Evolutionary conservation across 495 filamentous ascomycete species (phyloP), one percentile per base, ranked within the genome.

Genomic region (Penicillium maclennaniae): DNA sequence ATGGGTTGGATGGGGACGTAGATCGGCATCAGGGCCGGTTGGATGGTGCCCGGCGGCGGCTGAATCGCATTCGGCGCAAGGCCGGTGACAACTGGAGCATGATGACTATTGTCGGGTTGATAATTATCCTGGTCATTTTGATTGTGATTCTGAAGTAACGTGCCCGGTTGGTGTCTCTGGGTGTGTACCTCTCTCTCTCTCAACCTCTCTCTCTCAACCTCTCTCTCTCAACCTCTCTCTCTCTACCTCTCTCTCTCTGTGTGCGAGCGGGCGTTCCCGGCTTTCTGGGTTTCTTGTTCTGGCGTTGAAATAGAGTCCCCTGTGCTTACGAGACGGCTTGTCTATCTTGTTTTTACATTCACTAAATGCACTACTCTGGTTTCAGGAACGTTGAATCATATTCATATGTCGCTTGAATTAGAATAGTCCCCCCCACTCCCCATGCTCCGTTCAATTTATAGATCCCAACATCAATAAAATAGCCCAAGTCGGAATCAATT

Each of bases 41-140:
- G 41, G 81, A 88, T 55, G 78, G 85, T 17, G 93, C 93, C 23
- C 78, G 81, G 59, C 80, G 80, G 56, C 80, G 87, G 57, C 70
- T 96, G 45, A 81, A 83, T 9, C 77, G 79, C 42, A 76, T 98
- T 41, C 83, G 86, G 12, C 73, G 83, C 51, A 83, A 83, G 58
- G 90, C 89, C 3, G 81, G 82, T 51, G 89, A 95, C 56, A 87
- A 89, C 67, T 82, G 85, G 82, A 87, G 87, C 67, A 77, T 91
- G 78, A 87, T 83, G 60, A 81, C 85, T 31, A 93, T 93, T 56
- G 72, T 87, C 28, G 74, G 86, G 27, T 59, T 93, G 67, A 91
- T 93, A 54, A 78, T 92, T 51, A 71, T 92, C 8, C 64, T 93
- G 62, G 83, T 93, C 10, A 70, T 93, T 58, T 64, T 93, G 65